These are phyloP conservation scores for Porcisia deanei DNA, from an alignment of 208 protist species.

Conservation along the genomic window DNA sequence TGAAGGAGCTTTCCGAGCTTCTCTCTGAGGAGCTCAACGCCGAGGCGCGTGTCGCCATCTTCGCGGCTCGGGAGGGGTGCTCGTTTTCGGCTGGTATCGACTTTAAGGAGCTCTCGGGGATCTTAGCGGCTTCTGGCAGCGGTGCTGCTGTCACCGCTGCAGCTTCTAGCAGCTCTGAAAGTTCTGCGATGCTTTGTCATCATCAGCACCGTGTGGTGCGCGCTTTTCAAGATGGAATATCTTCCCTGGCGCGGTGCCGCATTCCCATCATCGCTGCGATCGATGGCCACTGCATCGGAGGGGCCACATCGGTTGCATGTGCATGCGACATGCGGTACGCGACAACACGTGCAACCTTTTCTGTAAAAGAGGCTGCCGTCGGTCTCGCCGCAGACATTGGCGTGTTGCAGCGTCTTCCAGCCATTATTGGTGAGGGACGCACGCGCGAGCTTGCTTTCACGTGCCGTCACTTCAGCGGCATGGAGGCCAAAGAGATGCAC, in stretches of 20 bases:
- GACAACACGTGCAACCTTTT: conserved; percentile 56
- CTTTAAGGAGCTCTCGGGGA: conserved; percentile 30
- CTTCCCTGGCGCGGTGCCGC: conserved; percentile 56
- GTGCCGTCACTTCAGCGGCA: conserved; percentile 43
- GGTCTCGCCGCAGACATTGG: conserved; percentile 77
- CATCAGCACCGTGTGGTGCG: conserved; percentile 47
- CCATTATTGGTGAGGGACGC: conserved; percentile 70
- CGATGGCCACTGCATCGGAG: conserved; percentile 73
- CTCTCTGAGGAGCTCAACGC: conserved; percentile 57
- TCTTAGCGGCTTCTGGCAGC: conserved; percentile 13
- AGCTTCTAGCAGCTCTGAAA: not conserved
- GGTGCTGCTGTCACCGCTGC: not conserved
- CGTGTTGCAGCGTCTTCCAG: conserved; percentile 60
- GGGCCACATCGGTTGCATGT: conserved; percentile 66
- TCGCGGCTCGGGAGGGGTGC: conserved; percentile 45
- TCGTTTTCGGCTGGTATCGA: conserved; percentile 69
- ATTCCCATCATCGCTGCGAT: conserved; percentile 67
- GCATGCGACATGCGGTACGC: conserved; percentile 69
- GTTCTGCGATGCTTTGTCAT: conserved; percentile 64
- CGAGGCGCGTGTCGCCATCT: conserved; percentile 54
- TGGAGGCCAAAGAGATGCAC: conserved; percentile 39
- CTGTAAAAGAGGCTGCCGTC: conserved; percentile 65
- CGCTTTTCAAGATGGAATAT: conserved; percentile 55
- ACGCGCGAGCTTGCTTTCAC: conserved; percentile 74
- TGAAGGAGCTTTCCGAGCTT: conserved; percentile 34